These are phyloP conservation scores for Verticillium nubilum DNA, from an alignment of 2,329 filamentous ascomycete genomes.

Conservation along the genomic window DNA sequence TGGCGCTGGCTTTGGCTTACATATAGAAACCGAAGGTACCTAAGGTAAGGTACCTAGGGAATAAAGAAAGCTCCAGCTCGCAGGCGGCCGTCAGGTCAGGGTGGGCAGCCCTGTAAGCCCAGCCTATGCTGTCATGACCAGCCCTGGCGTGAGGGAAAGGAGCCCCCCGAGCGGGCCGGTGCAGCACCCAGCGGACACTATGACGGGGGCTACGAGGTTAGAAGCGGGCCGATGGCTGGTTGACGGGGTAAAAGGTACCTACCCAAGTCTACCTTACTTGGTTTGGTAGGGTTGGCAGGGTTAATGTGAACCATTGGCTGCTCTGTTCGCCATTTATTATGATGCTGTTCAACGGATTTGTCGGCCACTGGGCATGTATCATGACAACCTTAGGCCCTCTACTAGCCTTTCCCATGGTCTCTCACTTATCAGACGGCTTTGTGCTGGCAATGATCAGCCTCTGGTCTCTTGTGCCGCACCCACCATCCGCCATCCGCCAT, in stretches of 20 bases:
- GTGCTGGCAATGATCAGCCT: too few species aligned
- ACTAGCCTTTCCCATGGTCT: neutral
- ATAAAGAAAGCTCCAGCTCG: too few species aligned
- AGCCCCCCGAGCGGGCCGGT: neutral
- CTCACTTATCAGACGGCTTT: neutral
- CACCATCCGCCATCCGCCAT: neutral
- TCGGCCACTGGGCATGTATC: neutral
- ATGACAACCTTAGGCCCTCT: neutral
- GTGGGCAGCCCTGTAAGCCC: neutral
- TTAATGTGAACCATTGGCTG: neutral
- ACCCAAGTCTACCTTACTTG: too few species aligned
- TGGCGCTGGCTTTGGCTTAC: too few species aligned
- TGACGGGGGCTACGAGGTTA: neutral
- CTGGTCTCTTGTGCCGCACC: too few species aligned
- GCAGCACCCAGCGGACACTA: neutral
- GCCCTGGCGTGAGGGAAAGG: neutral
- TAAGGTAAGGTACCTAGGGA: too few species aligned
- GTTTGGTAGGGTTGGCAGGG: neutral
- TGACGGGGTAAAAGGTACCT: too few species aligned
- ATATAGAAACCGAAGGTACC: too few species aligned
- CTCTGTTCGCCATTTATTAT: neutral
- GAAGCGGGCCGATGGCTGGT: neutral
- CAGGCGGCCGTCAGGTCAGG: too few species aligned
- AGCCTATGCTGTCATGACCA: neutral
- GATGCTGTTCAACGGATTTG: neutral